These are phyloP conservation scores for Lactifluus subvellereus DNA, from an alignment of 768 basidiomycete species.

Conservation along the genomic window DNA sequence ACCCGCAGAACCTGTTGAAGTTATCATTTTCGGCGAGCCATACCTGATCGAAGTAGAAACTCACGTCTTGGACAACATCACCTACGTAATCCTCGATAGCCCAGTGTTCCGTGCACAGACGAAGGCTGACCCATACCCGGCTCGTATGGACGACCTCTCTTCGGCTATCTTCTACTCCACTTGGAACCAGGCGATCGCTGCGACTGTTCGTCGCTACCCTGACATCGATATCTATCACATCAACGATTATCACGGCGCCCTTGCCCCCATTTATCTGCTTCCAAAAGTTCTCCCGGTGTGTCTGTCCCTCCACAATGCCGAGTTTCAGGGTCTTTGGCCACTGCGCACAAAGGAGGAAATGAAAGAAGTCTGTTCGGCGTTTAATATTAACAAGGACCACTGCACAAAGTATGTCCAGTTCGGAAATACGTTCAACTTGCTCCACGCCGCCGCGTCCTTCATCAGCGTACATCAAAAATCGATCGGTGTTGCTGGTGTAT, in stretches of 20 bases:
- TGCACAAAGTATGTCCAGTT: constrained; percentile 98
- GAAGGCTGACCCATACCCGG: constrained; percentile 91
- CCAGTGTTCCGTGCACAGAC: constrained; percentile 97
- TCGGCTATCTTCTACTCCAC: constrained; percentile 98
- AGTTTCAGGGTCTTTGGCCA: constrained; percentile 97
- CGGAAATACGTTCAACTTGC: constrained; percentile 94
- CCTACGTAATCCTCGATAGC: constrained; percentile 88
- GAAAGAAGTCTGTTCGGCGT: constrained; percentile 97
- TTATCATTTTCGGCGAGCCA: constrained; percentile 92
- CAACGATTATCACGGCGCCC: constrained; percentile 93
- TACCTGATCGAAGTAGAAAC: constrained; percentile 96
- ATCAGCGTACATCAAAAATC: constrained; percentile 92
- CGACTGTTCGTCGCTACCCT: constrained; percentile 80
- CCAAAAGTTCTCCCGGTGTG: constrained; percentile 89
- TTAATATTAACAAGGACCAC: constrained; percentile 94
- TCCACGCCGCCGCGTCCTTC: constrained; percentile 89
- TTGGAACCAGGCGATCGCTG: constrained; percentile 96
- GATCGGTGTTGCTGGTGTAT: constrained; percentile 91
- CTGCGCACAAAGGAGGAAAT: constrained; percentile 95
- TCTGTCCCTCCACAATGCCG: constrained; percentile 92
- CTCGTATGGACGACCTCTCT: constrained; percentile 94
- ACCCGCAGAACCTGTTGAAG: constrained; percentile 89
- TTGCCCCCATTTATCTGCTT: constrained; percentile 85
- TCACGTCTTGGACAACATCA: constrained; percentile 90
- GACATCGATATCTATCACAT: constrained; percentile 91